These are phyloP conservation scores for Geopyxis carbonaria DNA, from an alignment of 495 filamentous ascomycete genomes.

Conservation along the genomic window DNA sequence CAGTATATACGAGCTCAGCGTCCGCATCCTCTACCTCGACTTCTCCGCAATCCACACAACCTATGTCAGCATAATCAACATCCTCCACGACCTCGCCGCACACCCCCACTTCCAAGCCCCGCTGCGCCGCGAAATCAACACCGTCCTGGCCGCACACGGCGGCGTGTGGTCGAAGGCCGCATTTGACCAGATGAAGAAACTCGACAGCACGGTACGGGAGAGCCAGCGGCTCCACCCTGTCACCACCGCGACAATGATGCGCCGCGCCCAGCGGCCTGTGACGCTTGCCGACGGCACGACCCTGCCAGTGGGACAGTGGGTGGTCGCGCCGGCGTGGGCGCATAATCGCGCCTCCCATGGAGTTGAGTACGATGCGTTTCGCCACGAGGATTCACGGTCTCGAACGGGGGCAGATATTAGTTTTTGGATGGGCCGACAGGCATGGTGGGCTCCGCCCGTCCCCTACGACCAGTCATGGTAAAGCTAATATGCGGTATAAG, in stretches of 20 bases:
- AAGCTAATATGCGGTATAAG: slow-evolving; percentile 2
- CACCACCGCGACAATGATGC: slow-evolving; percentile 12
- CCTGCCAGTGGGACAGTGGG: slow-evolving; percentile 10
- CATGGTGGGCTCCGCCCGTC: slow-evolving; percentile 5
- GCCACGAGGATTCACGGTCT: slow-evolving; percentile 1
- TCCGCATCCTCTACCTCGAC: slow-evolving; percentile 12
- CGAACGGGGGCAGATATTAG: slow-evolving; percentile 8
- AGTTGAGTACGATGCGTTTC: slow-evolving; percentile 7
- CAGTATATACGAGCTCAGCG: slow-evolving; percentile 9
- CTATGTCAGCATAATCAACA: slow-evolving; percentile 7
- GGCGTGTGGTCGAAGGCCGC: slow-evolving; percentile 14
- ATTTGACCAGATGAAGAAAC: slow-evolving; percentile 13
- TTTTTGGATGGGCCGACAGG: slow-evolving; percentile 6
- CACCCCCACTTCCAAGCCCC: slow-evolving; percentile 6
- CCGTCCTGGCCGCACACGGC: not conserved
- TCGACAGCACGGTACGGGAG: slow-evolving; percentile 10
- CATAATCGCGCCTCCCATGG: slow-evolving; percentile 6
- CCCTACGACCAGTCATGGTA: not conserved
- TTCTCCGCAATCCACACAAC: slow-evolving; percentile 14
- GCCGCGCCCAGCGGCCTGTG: not conserved
- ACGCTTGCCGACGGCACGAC: slow-evolving; percentile 8
- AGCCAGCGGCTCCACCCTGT: slow-evolving; percentile 8
- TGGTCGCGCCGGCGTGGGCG: slow-evolving; percentile 8
- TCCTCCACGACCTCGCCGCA: slow-evolving; percentile 6
- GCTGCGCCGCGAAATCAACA: slow-evolving; percentile 13